Conservation (phyloP, 2,329 filamentous ascomycete genomes). For the Monosporascus cannonballus region DNA sequence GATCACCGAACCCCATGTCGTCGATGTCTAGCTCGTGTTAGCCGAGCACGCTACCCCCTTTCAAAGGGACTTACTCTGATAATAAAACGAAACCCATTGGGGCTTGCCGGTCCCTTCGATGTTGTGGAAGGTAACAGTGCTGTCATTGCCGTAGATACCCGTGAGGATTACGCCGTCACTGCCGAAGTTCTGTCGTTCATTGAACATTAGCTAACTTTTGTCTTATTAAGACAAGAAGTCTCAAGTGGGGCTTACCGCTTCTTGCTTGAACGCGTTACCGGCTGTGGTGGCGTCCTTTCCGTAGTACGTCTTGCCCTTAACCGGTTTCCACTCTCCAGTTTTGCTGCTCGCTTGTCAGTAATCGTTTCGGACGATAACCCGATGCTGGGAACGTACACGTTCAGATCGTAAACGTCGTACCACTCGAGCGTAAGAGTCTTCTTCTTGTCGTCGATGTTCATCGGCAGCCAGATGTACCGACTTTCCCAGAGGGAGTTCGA, state of each 20-base stretch:
- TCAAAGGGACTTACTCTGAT: conserved; percentile 33
- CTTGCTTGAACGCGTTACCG: conserved; percentile 47
- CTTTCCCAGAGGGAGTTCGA: conserved; percentile 50
- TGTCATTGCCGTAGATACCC: conserved; percentile 49
- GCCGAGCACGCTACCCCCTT: background rate
- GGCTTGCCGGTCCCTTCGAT: conserved; percentile 43
- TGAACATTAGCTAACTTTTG: background rate
- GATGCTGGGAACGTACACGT: conserved; percentile 31
- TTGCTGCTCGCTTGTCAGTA: conserved; percentile 20
- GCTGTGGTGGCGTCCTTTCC: conserved; percentile 36
- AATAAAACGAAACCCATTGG: conserved; percentile 54
- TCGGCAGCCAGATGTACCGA: conserved; percentile 51
- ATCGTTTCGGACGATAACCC: background rate
- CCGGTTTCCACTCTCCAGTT: conserved; percentile 39
- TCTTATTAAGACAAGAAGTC: background rate
- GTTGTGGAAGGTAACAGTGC: conserved; percentile 43
- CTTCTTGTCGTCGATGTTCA: conserved; percentile 44
- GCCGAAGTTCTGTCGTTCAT: conserved; percentile 35
- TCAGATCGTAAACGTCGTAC: conserved; percentile 50
- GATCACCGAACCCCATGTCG: conserved; percentile 54
- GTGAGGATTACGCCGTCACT: conserved; percentile 40
- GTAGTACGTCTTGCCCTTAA: conserved; percentile 42
- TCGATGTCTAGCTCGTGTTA: conserved; percentile 36
- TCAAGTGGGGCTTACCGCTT: conserved; percentile 30
- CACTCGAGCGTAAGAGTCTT: conserved; percentile 44